Evolutionary conservation across 83 land plant genomes (phyloP).

Genomic region (Thuja plicata): DNA sequence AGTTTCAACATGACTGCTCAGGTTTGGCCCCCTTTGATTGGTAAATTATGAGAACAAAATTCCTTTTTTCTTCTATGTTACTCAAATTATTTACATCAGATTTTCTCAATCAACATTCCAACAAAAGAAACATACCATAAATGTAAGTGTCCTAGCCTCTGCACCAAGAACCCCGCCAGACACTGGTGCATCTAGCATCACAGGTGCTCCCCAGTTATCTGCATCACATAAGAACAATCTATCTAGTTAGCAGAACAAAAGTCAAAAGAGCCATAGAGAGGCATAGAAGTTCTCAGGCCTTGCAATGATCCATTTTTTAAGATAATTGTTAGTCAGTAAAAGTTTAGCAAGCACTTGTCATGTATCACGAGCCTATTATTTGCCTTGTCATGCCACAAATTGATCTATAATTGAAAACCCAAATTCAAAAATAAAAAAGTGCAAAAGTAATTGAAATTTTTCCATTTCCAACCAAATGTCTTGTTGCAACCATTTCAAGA

Average conservation of each 20-base stretch:
- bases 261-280: not conserved
- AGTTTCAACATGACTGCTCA: not conserved
- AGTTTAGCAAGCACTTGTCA: not conserved
- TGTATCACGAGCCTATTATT: not conserved
- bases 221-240: not conserved
- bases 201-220: conserved; percentile 43
- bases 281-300: not conserved
- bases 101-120: conserved; percentile 2
- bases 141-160: conserved; percentile 83
- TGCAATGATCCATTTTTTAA: not conserved
- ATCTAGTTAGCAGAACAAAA: not conserved
- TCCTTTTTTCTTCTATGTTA: not conserved
- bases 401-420: too few relatives aligned
- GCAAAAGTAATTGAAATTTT: too few relatives aligned
- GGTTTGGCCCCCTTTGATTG: not conserved
- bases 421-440: too few relatives aligned
- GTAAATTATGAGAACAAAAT: not conserved
- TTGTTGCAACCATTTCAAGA: too few relatives aligned
- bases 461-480: too few relatives aligned
- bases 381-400: not conserved
- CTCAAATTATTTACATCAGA: conserved; percentile 5
- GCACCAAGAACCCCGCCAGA: conserved; percentile 93
- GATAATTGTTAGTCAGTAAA: not conserved
- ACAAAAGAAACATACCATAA: conserved; percentile 59
- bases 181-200: conserved; percentile 91